A percentile compares a stretch with the other conserved stretches of the same genome.
These are phyloP conservation scores for Arthrobotrys pseudoclavata DNA, from an alignment of 2,329 filamentous ascomycete species.

Conservation along the genomic window DNA sequence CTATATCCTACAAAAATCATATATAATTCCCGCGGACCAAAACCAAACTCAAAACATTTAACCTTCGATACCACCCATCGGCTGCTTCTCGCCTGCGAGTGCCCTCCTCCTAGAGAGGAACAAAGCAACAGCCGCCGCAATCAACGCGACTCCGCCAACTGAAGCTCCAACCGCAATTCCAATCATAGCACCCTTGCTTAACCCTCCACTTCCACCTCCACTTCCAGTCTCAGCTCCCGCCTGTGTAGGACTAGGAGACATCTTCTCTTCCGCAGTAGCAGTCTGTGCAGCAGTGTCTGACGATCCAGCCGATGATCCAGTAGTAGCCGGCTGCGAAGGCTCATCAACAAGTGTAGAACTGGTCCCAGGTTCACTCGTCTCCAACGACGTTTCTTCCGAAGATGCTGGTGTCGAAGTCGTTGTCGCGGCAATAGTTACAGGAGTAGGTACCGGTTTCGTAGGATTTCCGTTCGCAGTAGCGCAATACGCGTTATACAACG, in stretches of 20 bases:
- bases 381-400: not conserved
- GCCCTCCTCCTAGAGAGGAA: slow-evolving; percentile 61
- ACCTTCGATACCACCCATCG: slow-evolving; percentile 66
- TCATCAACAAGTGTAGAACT: not conserved
- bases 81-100: slow-evolving; percentile 61
- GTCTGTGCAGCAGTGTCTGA: not conserved
- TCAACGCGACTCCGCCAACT: slow-evolving; percentile 61
- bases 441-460: slow-evolving; percentile 43
- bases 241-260: not conserved
- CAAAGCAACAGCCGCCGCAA: slow-evolving; percentile 21
- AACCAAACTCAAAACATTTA: slow-evolving; percentile 61
- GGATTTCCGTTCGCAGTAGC: slow-evolving; percentile 62
- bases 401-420: slow-evolving; percentile 1
- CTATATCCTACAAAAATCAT: slow-evolving; percentile 3
- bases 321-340: not conserved
- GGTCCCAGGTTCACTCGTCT: not conserved
- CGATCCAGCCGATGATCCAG: not conserved
- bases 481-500: slow-evolving; percentile 63
- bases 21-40: not conserved
- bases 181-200: slow-evolving; percentile 63
- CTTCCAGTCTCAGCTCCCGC: not conserved
- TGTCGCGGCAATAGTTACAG: slow-evolving; percentile 28
- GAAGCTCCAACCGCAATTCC: slow-evolving; percentile 63
- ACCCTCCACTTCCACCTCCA: slow-evolving; percentile 46
- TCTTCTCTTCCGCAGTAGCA: slow-evolving; percentile 13